A percentile compares a stretch with the other conserved stretches of the same genome.
Conservation (phyloP, 2,329 filamentous ascomycete species). For the Aspergillus transmontanensis region DNA sequence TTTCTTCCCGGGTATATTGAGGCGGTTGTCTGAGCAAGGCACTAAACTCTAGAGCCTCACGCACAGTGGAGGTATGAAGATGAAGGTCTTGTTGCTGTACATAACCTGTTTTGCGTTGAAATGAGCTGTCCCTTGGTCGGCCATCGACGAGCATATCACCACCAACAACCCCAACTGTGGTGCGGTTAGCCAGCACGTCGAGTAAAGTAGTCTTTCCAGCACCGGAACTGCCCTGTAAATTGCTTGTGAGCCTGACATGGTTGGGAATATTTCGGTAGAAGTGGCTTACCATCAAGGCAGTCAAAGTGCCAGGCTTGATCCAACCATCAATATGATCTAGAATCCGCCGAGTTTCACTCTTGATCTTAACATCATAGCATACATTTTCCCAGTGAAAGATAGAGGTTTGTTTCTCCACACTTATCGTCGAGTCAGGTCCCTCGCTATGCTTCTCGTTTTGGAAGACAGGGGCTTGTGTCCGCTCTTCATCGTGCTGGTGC, state of each 20-base stretch:
- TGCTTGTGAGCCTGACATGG: not conserved
- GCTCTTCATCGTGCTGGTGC: slow-evolving; percentile 8
- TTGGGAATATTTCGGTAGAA: not conserved
- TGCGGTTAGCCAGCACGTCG: slow-evolving; percentile 59
- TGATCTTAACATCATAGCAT: slow-evolving; percentile 77
- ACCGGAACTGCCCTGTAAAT: slow-evolving; percentile 54
- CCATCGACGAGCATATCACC: slow-evolving; percentile 68
- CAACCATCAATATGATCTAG: slow-evolving; percentile 55
- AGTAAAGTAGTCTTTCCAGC: slow-evolving; percentile 64
- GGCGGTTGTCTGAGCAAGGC: slow-evolving; percentile 82
- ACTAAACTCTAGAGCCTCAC: slow-evolving; percentile 81
- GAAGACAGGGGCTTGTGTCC: not conserved
- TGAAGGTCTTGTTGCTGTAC: slow-evolving; percentile 75
- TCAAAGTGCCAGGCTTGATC: slow-evolving; percentile 57
- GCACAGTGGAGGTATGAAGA: slow-evolving; percentile 76
- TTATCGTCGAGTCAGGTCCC: not conserved
- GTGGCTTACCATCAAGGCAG: slow-evolving; percentile 52
- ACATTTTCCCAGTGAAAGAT: slow-evolving; percentile 83
- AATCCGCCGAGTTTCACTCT: slow-evolving; percentile 66
- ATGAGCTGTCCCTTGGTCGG: slow-evolving; percentile 55
- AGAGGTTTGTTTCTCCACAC: slow-evolving; percentile 58
- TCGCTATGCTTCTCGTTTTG: slow-evolving; percentile 1
- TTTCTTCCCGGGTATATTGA: slow-evolving; percentile 68
- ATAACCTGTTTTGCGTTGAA: slow-evolving; percentile 64
- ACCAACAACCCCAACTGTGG: slow-evolving; percentile 62